phyloP scores from a whole-genome alignment of 768 basidiomycete genomes.

The Mycena venus region DNA sequence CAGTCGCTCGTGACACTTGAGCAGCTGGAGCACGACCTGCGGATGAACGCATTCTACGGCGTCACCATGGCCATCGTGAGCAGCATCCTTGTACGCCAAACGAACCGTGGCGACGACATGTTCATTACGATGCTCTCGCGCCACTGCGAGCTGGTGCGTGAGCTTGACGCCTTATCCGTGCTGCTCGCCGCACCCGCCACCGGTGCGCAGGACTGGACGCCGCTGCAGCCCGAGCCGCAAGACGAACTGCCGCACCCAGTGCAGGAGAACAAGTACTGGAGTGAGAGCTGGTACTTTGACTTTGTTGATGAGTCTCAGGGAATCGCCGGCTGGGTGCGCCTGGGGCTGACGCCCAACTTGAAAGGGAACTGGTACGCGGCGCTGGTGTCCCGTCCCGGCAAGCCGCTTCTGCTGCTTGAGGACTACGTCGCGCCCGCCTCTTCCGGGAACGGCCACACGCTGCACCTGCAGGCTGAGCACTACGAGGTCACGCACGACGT shows the following conservation, averaged over 20 bases:
- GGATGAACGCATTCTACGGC: constrained; percentile 10
- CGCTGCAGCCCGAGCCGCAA: constrained; percentile 7
- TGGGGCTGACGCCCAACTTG: constrained; percentile 11
- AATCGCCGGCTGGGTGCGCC: constrained; percentile 15
- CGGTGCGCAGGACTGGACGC: constrained; percentile 8
- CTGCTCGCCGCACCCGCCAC: background rate
- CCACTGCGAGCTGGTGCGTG: constrained; percentile 15
- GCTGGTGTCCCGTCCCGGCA: constrained; percentile 9
- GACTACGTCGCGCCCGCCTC: constrained; percentile 36
- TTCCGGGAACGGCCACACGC: constrained; percentile 10
- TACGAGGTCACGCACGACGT: constrained; percentile 13
- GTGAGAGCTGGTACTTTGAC: constrained; percentile 17
- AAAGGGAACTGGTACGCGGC: constrained; percentile 13
- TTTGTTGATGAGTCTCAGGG: constrained; percentile 8
- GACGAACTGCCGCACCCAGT: constrained; percentile 10
- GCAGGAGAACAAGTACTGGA: constrained; percentile 14
- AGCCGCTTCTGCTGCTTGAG: constrained; percentile 33
- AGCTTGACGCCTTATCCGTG: constrained; percentile 4
- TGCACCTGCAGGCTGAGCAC: constrained; percentile 10
- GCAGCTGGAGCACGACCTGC: constrained; percentile 5
- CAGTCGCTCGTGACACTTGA: constrained; percentile 11
- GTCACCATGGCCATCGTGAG: constrained; percentile 14
- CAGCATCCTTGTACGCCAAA: constrained; percentile 13
- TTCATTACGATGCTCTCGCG: constrained; percentile 10
- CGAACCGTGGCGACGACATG: constrained; percentile 13